Percentiles rank a stretch among this genome's conserved stretches.
Evolutionary conservation across 2,329 filamentous ascomycete genomes (phyloP).

Genomic region (Fusarium austroafricanum): DNA sequence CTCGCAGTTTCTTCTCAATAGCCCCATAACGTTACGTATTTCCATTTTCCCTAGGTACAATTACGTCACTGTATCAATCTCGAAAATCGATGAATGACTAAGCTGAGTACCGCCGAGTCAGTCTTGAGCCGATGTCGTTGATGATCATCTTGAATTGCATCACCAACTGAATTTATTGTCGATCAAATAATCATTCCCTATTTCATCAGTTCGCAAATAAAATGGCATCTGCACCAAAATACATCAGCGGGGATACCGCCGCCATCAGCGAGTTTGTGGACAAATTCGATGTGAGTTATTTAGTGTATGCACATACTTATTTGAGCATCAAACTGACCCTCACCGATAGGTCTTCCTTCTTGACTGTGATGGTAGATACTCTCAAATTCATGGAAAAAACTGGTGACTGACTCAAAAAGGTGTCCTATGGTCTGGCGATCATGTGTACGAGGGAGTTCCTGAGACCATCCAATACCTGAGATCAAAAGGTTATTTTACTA

Average conservation of each 20-base stretch:
- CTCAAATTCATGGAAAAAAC: neutral
- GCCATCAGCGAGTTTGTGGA: conserved; percentile 87
- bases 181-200: neutral
- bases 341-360: conserved; percentile 82
- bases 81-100: neutral
- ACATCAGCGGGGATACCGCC: conserved; percentile 82
- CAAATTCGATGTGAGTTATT: conserved; percentile 84
- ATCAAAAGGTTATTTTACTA: conserved; percentile 72
- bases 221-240: conserved; percentile 58
- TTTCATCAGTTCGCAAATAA: neutral
- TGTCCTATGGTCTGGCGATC: conserved; percentile 95
- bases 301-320: neutral
- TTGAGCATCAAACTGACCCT: neutral
- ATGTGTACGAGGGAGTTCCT: conserved; percentile 84
- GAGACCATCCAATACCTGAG: conserved; percentile 88
- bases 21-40: neutral
- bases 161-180: conserved; percentile 7
- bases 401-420: conserved; percentile 62
- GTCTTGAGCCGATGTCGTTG: neutral
- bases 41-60: neutral
- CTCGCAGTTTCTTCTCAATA: neutral
- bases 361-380: conserved; percentile 88
- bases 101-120: conserved; percentile 29
- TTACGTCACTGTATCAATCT: neutral
- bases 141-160: neutral